Evolutionary conservation across 2,329 filamentous ascomycete species (phyloP).

Genomic region (Aspergillus sp.): DNA sequence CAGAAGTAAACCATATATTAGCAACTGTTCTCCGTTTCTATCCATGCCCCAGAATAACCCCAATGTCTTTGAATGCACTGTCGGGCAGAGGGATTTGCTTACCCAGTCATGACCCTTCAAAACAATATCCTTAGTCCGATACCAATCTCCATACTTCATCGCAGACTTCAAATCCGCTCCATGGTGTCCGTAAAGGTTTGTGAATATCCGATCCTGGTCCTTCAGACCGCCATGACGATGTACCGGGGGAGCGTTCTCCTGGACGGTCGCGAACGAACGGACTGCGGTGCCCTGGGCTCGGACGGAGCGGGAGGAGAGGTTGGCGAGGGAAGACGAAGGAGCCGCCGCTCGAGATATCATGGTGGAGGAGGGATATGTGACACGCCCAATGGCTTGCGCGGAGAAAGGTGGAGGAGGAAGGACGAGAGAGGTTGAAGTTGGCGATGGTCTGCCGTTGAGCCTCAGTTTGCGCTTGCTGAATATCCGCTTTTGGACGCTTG

Average conservation of each 20-base stretch:
- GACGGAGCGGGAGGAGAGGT: conserved; percentile 36
- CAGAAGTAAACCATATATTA: conserved; percentile 4
- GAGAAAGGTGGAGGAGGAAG: conserved; percentile 15
- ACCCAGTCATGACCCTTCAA: conserved; percentile 95
- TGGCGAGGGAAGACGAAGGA: conserved; percentile 36
- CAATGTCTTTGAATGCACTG: not conserved
- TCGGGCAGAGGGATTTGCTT: conserved; percentile 19
- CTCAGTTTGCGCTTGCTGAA: conserved; percentile 35
- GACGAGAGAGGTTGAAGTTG: conserved; percentile 11
- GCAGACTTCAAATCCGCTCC: conserved; percentile 86
- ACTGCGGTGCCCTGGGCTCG: conserved; percentile 33
- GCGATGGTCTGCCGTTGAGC: conserved; percentile 15
- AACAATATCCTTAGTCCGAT: conserved; percentile 98
- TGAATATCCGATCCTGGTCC: conserved; percentile 98
- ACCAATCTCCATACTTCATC: conserved; percentile 98
- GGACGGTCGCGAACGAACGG: conserved; percentile 74
- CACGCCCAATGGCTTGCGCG: conserved; percentile 25
- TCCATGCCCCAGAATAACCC: not conserved
- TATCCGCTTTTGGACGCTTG: conserved; percentile 30
- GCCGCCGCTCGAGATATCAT: conserved; percentile 43
- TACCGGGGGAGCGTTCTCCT: conserved; percentile 57
- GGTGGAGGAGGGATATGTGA: conserved; percentile 22
- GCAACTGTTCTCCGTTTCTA: conserved; percentile 5
- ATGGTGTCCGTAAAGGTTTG: conserved; percentile 93
- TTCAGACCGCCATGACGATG: conserved; percentile 75